These are phyloP conservation scores for Boletus coccyginus DNA, from an alignment of 768 basidiomycete species.

Conservation along the genomic window DNA sequence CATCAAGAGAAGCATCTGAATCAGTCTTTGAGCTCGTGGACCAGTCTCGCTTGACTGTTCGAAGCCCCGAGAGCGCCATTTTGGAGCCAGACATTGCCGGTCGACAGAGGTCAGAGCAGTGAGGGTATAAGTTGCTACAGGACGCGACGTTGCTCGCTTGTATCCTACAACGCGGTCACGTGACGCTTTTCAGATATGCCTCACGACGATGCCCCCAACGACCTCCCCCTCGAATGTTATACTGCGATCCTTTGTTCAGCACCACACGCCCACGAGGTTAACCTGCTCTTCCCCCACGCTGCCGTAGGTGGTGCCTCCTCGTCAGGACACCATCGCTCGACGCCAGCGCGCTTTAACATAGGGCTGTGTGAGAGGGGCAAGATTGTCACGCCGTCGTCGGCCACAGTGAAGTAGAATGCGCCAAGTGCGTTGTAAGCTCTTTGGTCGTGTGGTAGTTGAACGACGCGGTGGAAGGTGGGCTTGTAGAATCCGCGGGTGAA, in stretches of 20 bases:
- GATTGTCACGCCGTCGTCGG: slow-evolving; percentile 49
- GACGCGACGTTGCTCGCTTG: not conserved
- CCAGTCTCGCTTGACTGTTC: slow-evolving; percentile 61
- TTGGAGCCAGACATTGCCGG: slow-evolving; percentile 32
- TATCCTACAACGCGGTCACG: slow-evolving; percentile 21
- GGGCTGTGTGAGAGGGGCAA: slow-evolving; percentile 45
- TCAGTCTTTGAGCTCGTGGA: slow-evolving; percentile 43
- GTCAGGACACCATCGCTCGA: slow-evolving; percentile 35
- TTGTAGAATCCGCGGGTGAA: slow-evolving; percentile 56
- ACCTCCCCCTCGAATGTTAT: no score
- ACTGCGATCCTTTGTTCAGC: no score
- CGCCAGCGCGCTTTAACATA: slow-evolving; percentile 43
- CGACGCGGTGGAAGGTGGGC: slow-evolving; percentile 57
- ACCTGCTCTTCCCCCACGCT: slow-evolving; percentile 46
- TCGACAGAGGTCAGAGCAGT: not conserved
- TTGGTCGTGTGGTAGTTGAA: slow-evolving; percentile 55
- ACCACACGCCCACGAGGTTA: no score
- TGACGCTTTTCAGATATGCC: slow-evolving; percentile 15
- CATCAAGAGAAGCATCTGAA: slow-evolving; percentile 16
- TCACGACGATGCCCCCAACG: no score
- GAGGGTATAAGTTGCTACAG: not conserved
- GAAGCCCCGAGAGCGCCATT: slow-evolving; percentile 54
- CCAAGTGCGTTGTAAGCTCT: slow-evolving; percentile 27
- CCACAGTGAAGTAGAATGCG: slow-evolving; percentile 53
- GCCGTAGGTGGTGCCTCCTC: slow-evolving; percentile 46